Evolutionary conservation across 768 basidiomycete species (phyloP).

Genomic region (Auriscalpium vulgare): DNA sequence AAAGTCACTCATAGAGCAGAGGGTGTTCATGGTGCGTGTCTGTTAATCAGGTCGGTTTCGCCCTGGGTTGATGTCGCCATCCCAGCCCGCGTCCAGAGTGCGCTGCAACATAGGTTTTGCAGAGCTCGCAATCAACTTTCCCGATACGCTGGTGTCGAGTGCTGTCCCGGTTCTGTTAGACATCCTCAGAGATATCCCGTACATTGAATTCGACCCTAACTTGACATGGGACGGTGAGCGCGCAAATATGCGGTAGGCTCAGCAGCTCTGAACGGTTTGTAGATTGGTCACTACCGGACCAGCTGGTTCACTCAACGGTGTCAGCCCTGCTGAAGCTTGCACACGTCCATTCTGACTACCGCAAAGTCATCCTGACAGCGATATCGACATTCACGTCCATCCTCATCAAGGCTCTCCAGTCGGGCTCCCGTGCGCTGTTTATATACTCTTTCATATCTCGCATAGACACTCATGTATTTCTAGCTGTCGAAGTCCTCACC

Average conservation of each 20-base stretch:
- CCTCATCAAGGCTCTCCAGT: conserved; percentile 48
- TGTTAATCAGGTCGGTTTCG: not conserved
- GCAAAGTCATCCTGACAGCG: conserved; percentile 43
- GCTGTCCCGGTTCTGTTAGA: conserved; percentile 56
- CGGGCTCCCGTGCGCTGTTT: conserved; percentile 40
- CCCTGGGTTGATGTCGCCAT: not conserved
- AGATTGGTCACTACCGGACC: conserved; percentile 88
- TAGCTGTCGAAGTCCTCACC: conserved; percentile 66
- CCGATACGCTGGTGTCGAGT: conserved; percentile 41
- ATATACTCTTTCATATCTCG: not conserved
- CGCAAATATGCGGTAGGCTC: not conserved
- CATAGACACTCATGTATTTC: not conserved
- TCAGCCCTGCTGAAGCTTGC: conserved; percentile 68
- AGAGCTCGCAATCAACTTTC: conserved; percentile 61
- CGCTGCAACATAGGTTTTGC: conserved; percentile 83
- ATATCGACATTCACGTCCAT: conserved; percentile 54
- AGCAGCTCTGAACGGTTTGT: not conserved
- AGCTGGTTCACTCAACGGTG: conserved; percentile 72
- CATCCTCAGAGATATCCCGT: conserved; percentile 64
- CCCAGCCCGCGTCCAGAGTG: conserved; percentile 59
- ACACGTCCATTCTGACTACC: conserved; percentile 40
- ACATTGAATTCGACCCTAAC: conserved; percentile 69
- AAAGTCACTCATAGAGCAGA: conserved; percentile 20
- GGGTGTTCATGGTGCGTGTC: conserved; percentile 53
- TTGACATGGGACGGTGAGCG: conserved; percentile 72